These are phyloP conservation scores for Pseudohyphozyma bogoriensis DNA, from an alignment of 768 basidiomycete genomes.

Conservation along the genomic window DNA sequence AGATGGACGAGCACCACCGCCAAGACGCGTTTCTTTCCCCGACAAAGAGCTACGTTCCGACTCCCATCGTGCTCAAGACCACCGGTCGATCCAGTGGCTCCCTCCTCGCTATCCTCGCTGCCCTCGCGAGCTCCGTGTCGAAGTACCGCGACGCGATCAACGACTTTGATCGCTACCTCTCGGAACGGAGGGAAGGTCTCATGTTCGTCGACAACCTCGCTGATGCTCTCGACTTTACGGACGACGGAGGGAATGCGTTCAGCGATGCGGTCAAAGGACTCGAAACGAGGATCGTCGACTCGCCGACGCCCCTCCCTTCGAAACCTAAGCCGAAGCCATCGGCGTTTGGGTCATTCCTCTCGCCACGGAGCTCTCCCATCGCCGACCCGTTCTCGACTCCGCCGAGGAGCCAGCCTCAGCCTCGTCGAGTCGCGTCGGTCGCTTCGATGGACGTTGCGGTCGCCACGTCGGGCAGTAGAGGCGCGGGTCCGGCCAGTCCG, in stretches of 20 bases:
- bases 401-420: not conserved
- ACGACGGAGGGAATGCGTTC: conserved; percentile 35
- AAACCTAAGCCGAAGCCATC: conserved; percentile 36
- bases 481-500: conserved; percentile 49
- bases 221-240: conserved; percentile 66
- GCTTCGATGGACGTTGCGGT: conserved; percentile 5
- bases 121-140: conserved; percentile 70
- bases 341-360: conserved; percentile 50
- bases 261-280: conserved; percentile 1
- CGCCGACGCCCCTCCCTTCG: not conserved
- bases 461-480: not conserved
- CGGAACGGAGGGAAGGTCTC: conserved; percentile 77
- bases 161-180: conserved; percentile 70
- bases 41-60: conserved; percentile 6
- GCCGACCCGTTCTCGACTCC: conserved; percentile 34
- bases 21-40: conserved; percentile 38
- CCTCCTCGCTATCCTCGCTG: conserved; percentile 67
- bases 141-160: conserved; percentile 63
- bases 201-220: conserved; percentile 84
- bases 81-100: conserved; percentile 2
- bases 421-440: conserved; percentile 9
- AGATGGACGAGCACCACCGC: conserved; percentile 56
- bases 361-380: conserved; percentile 13
- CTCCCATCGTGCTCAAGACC: conserved; percentile 7
- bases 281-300: conserved; percentile 41